Evolutionary conservation across 805 yeast species (phyloP), one percentile per base, ranked within the genome.

Genomic region (Cyberlindnera veronae): DNA sequence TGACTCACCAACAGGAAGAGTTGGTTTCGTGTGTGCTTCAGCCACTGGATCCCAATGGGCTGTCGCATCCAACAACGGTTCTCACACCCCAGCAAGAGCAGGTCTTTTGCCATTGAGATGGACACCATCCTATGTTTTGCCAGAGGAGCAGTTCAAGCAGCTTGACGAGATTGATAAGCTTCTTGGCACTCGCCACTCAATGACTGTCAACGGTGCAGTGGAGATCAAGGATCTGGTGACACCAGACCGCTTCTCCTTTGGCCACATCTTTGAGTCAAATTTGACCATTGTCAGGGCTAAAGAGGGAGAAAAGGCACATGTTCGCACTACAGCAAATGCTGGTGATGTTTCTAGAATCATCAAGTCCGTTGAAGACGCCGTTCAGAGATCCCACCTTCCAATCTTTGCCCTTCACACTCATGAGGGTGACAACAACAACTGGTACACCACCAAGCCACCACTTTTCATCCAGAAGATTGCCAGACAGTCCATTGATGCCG

Each of bases 391-490:
- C 3, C 55, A 57, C 36, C 45, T 52, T 38, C 55, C 55, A 38
- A 48, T 57, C 37, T 53, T 57, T 19, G 42, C 57, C 3, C 31
- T 55, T 9, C 61, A 57, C 36, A 57, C 61, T 12, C 61, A 57
- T 32, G 63, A 52, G 39, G 61, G 61, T 34, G 49, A 51, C 39
- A 47, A 46, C 44, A 52, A 62, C 55, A 55, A 62, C 51, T 48
- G 67, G 67, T 51, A 62, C 55, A 44, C 46, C 31, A 51, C 58
- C 22, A 28, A 35, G 14, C 58, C 62, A 17, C 61, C 59, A 31
- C 54, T 51, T 23, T 54, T 53, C 42, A 48, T 57, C 29, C 55
- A 49, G 29, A 50, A 55, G 16, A 54, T 57, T 18, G 53, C 59
- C 6, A 47, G 55, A 36, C 38, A 53, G 23, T 42, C 55, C 24